Evolutionary conservation across 164 flowering plant species (phyloP).

Genomic region (Taxillus chinensis): DNA sequence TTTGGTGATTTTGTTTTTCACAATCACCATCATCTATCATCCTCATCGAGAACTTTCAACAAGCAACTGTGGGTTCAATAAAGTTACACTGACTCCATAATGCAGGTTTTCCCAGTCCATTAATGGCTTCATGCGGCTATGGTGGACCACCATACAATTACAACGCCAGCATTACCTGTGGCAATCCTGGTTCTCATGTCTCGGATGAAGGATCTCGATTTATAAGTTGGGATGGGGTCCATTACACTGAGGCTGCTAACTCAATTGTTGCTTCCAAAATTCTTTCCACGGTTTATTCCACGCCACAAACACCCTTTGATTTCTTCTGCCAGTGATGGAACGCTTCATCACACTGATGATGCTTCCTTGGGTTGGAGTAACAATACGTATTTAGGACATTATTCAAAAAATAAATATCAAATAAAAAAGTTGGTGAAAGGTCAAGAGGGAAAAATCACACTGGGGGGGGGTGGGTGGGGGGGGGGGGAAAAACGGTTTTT

Average conservation of each 20-base stretch:
- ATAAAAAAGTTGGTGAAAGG: no score
- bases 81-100: no score
- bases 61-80: no score
- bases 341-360: neutral
- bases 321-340: slow-evolving; percentile 29
- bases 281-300: slow-evolving; percentile 39
- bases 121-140: slow-evolving; percentile 58
- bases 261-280: slow-evolving; percentile 31
- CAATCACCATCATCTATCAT: no score
- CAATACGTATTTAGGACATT: no score
- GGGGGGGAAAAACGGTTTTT: no score
- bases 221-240: slow-evolving; percentile 62
- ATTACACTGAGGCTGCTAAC: slow-evolving; percentile 64
- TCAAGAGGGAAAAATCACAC: no score
- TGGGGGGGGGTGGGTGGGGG: no score
- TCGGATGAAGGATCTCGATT: slow-evolving; percentile 30
- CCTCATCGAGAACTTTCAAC: no score
- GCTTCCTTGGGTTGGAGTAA: no score
- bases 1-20: no score
- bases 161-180: slow-evolving; percentile 34
- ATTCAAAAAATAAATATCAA: no score
- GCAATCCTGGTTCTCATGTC: slow-evolving; percentile 29
- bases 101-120: slow-evolving; percentile 45
- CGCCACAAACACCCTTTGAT: slow-evolving; percentile 28
- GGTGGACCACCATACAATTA: slow-evolving; percentile 68